phyloP scores from a whole-genome alignment of 257 asterid genomes.

The Nyctanthes arbortristis region DNA sequence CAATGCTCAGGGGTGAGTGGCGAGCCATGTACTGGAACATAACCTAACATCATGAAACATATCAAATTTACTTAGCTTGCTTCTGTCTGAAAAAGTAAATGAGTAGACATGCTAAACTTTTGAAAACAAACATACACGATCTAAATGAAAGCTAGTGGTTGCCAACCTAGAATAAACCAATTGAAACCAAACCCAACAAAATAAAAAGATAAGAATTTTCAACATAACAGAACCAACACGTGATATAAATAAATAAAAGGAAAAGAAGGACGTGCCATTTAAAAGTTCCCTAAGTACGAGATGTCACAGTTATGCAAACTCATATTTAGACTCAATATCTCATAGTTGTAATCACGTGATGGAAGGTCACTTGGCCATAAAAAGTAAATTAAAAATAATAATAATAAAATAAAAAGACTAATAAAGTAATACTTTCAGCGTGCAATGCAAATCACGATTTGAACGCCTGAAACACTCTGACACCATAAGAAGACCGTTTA shows the following conservation, averaged over 20 bases:
- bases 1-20: constrained; percentile 68
- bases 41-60: constrained; percentile 48
- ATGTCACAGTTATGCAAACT: background rate
- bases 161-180: background rate
- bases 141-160: background rate
- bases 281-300: background rate
- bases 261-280: background rate
- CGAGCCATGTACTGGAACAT: constrained; percentile 88
- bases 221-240: background rate
- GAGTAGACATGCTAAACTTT: background rate
- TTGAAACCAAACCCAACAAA: background rate
- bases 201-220: background rate
- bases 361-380: background rate
- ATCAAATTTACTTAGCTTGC: background rate
- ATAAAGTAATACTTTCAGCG: background rate
- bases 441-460: background rate
- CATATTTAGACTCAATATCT: background rate
- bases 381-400: no score
- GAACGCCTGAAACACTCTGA: background rate
- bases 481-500: background rate
- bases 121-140: background rate
- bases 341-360: background rate
- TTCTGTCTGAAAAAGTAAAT: background rate
- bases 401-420: no score
- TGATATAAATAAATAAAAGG: no score